These are phyloP conservation scores for Beauveria brongniartii DNA, from an alignment of 2,329 filamentous ascomycete species.

Conservation along the genomic window DNA sequence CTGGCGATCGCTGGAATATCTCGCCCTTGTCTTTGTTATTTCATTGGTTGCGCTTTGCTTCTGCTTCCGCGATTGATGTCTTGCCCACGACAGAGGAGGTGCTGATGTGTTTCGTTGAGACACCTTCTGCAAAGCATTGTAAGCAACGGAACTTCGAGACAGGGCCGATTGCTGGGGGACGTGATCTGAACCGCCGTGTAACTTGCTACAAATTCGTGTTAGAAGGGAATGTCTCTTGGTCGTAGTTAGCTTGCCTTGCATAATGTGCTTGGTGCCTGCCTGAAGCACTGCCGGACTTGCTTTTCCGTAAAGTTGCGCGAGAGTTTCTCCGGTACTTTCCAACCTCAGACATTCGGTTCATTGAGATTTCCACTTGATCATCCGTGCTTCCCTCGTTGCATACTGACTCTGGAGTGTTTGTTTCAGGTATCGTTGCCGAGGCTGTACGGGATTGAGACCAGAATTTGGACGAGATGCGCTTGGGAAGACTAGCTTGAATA, in stretches of 20 bases:
- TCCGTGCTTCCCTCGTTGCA: neutral
- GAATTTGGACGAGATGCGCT: neutral
- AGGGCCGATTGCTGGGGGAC: neutral
- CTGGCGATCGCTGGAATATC: neutral
- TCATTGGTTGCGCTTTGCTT: neutral
- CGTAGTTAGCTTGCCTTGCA: neutral
- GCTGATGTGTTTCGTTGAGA: constrained; percentile 10
- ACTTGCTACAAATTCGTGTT: neutral
- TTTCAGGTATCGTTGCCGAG: neutral
- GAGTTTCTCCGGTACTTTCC: too few species aligned
- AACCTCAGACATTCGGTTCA: too few species aligned
- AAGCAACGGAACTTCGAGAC: neutral
- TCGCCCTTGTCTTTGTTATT: neutral
- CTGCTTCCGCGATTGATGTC: constrained; percentile 24
- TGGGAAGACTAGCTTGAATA: neutral
- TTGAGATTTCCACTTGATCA: neutral
- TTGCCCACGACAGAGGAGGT: constrained; percentile 27
- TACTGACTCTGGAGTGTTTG: neutral
- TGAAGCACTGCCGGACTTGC: neutral
- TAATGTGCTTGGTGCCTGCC: neutral
- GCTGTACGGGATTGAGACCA: neutral
- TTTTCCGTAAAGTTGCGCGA: neutral
- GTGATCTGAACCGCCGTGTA: neutral
- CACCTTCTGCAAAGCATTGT: constrained; percentile 4
- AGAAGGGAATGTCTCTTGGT: neutral